Evolutionary conservation across 345 rosid species (phyloP).

Genomic region (Syzygium grande): DNA sequence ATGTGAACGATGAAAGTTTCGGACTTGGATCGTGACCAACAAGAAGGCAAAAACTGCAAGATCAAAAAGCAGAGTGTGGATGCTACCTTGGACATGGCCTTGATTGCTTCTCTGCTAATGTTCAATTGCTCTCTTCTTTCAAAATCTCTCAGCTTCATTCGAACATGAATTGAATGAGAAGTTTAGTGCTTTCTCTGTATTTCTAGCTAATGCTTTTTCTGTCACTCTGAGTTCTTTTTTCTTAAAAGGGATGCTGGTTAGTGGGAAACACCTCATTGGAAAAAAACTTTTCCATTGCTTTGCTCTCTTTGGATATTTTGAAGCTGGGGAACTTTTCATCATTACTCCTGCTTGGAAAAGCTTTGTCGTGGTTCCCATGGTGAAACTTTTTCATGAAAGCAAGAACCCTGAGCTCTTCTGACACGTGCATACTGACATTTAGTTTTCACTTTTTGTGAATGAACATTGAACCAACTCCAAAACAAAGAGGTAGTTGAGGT

Average conservation of each 20-base stretch:
- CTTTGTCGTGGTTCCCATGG: not conserved
- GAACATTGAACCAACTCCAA: not conserved
- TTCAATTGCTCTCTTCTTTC: not conserved
- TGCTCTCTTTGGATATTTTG: not conserved
- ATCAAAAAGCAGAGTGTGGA: not conserved
- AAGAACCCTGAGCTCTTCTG: not conserved
- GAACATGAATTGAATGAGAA: not conserved
- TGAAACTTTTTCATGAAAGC: not conserved
- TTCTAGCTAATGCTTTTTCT: not conserved
- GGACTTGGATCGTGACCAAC: not conserved
- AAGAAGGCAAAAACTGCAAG: not conserved
- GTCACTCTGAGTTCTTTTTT: not conserved
- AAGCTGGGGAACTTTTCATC: not conserved
- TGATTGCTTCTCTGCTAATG: not conserved
- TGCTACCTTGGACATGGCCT: not conserved
- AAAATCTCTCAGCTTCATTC: not conserved
- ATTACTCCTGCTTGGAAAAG: not conserved
- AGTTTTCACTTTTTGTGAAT: not conserved
- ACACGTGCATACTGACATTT: not conserved
- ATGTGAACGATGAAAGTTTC: constrained; percentile 23
- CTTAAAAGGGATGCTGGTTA: not conserved
- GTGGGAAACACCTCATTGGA: constrained; percentile 3
- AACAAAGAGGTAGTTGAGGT: not conserved
- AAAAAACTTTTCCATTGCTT: not conserved
- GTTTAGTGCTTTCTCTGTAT: not conserved